Conservation (phyloP, 2,329 filamentous ascomycete genomes). For the Cercospora sp. region DNA sequence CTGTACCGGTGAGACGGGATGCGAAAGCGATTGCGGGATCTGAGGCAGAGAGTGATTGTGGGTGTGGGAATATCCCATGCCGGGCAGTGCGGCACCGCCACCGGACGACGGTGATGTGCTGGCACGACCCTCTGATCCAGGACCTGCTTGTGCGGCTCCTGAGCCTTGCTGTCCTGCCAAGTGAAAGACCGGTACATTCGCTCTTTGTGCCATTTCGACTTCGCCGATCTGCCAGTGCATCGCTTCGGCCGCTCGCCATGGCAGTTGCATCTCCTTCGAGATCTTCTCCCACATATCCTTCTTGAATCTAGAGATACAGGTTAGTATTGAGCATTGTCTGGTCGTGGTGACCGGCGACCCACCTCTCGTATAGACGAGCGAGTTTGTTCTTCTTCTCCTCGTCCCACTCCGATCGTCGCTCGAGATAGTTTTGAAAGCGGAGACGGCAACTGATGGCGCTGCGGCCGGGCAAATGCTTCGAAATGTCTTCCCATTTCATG, state of each 20-base stretch:
- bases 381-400: slow-evolving; percentile 98
- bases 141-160: slow-evolving; percentile 23
- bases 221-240: slow-evolving; percentile 99
- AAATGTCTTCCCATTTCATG: slow-evolving; percentile 99
- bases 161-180: slow-evolving; percentile 40
- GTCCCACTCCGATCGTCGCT: slow-evolving; percentile 90
- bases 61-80: slow-evolving; percentile 32
- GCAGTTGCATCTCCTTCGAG: slow-evolving; percentile 89
- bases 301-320: slow-evolving; percentile 70
- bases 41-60: slow-evolving; percentile 40
- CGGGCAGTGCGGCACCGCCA: slow-evolving; percentile 13
- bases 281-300: slow-evolving; percentile 97
- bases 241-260: slow-evolving; percentile 91
- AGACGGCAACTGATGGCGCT: slow-evolving; percentile 92
- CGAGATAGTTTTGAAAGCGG: slow-evolving; percentile 96
- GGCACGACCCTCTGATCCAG: slow-evolving; percentile 25
- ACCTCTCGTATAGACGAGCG: slow-evolving; percentile 93
- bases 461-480: slow-evolving; percentile 81
- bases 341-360: slow-evolving; percentile 39
- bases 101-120: slow-evolving; percentile 34
- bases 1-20: slow-evolving; percentile 34
- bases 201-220: slow-evolving; percentile 87
- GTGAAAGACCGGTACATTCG: slow-evolving; percentile 83
- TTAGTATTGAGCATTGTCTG: slow-evolving; percentile 11
- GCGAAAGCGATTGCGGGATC: slow-evolving; percentile 30